Base-by-base conservation (phyloP, 495 filamentous ascomycete species). In the Aspergillus kassunensis region DNA sequence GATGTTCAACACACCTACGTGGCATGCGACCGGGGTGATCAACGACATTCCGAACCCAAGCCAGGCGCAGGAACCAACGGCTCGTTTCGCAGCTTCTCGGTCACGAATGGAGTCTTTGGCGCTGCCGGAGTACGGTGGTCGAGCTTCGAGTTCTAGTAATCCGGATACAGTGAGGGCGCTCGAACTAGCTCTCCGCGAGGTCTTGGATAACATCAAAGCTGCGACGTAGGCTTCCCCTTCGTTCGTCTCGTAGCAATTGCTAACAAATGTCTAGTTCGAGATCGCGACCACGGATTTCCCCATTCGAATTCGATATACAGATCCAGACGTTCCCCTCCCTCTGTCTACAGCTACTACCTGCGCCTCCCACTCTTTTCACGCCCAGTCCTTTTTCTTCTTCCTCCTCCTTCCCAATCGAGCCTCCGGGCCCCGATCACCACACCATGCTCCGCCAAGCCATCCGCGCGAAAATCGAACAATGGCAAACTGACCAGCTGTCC, bases 281-380 rank as follows among this genome's bases (percentile, higher is more conserved):
- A 35, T 60, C 60, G 27, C 66, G 64, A 21, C 67, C 69, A 69
- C 78, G 62, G 56, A 64, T 64, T 49, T 78, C 65, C 23, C 86
- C 87, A 0, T 95, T 95, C 64, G 83, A 90, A 54, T 91, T 95
- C 68, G 87, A 95, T 51, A 83, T 90, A 25, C 83, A 88, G 51
- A 68, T 83, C 20, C 80, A 93, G 53, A 87, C 85, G 21, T 95
- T 95, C 56, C 90, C 90, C 6, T 84, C 85, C 16, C 78, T 96
- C 18, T 87, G 84, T 33, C 79, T 96, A 6, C 85, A 85, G 54
- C 84, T 91, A 54, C 83, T 96, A 3, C 83, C 86, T 34, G 74
- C 86, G 23, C 91, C 91, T 13, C 83, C 87, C 11, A 88, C 86
- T 1, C 68, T 96, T 2, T 88, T 88, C 64, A 74, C 81, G 20